Base-by-base conservation (phyloP, 2,329 filamentous ascomycete genomes). In the Metarhizium rileyi region DNA sequence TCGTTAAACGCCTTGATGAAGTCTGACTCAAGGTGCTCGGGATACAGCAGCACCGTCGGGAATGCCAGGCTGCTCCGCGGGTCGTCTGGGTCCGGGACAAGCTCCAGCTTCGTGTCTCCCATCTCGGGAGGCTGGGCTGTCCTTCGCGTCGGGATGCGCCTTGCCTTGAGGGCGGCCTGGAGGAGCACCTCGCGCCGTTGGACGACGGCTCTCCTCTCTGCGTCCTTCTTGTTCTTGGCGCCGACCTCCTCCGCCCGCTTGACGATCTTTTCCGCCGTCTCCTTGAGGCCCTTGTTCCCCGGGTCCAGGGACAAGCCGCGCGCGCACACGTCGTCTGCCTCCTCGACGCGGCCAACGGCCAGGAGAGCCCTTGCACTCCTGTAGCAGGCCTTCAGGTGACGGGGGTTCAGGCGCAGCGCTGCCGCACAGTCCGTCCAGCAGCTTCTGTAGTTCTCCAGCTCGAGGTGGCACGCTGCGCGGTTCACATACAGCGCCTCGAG, bases 301-400 rank as follows among this genome's bases (percentile, higher is more conserved):
- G 77, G 65, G 54, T 94, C 90, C n/a, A 93, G 66, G 2, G 74
- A 72, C 2, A 96, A 73, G 0, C 90, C 93, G 5, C 81, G 77
- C 4, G 77, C 71, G 61, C 86, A 90, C 4, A 88, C 83, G 64
- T 95, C 89, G 56, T 84, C 77, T 2, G 93, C 90, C 69, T 96
- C 90, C 22, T 71, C 66, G 50, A 94, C 72, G 61, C 88, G 88
- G 64, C 87, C 84, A 16, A 96, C 79, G 1, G 84, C 81, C 25
- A 95, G 72, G 50, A 95, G 78, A 4, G 93, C 91, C 52, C 77
- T 75, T 2, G 86, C 80, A 49, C 86, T 90, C 54, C 93, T 86
- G 69, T 94, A 98, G 70, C 84, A 89, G 1, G 93, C 91, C 71
- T 98, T 98, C 61, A 94, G 66, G 65, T 95, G 96, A 46, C 65